Base-by-base conservation (phyloP, 148 eudicot genomes). In the Amaranthus hypochondriacus region DNA sequence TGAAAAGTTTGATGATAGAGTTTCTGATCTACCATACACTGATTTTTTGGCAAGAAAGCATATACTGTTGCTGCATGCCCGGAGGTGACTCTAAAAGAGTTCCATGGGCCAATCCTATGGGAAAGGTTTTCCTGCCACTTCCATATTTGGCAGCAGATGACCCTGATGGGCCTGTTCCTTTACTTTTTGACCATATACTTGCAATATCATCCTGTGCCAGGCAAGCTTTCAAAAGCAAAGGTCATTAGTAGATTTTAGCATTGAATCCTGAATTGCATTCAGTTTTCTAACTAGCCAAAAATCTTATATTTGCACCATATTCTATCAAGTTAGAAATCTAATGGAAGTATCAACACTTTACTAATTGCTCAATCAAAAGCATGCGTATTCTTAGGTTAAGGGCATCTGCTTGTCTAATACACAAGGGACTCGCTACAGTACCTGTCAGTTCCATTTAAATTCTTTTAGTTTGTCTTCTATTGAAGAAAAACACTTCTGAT, bases 81-180 rank as follows among this genome's bases (percentile, higher is more conserved):
- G 99, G 99, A 73, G 99, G 99, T 74, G 99, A 96, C 86, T 96
- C 99, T 11, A 96, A 96, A 83, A 87, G 99, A 80, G 97, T 96
- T 66, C 99, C 99, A 49, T 96, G 99, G 99, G 99, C 99, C 70
- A 96, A 96, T 78, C 97, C 99, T 4, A 96, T 92, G 99, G 99
- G 99, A 14, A 96, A 96, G 83, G 96, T 92, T 72, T 96, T 96
- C 84, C 84, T 96, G 70, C 99, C 99, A 63, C 95, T 96, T 75
- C 99, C 99, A 54, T 96, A 85, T 89, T 80, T 96, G 86, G 99
- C 94, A 64, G 88, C 87, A 47, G 99, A 92, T 81, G 99, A 96
- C 70, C 94, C 92, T 4, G 99, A 96, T 83, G 97, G 94, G 61
- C 92, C 99, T 72, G 99, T 92, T 51, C 99, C 97, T 42, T 75